These are phyloP conservation scores for Xylariaceae sp. DNA, from an alignment of 2,329 filamentous ascomycete species.

Conservation along the genomic window DNA sequence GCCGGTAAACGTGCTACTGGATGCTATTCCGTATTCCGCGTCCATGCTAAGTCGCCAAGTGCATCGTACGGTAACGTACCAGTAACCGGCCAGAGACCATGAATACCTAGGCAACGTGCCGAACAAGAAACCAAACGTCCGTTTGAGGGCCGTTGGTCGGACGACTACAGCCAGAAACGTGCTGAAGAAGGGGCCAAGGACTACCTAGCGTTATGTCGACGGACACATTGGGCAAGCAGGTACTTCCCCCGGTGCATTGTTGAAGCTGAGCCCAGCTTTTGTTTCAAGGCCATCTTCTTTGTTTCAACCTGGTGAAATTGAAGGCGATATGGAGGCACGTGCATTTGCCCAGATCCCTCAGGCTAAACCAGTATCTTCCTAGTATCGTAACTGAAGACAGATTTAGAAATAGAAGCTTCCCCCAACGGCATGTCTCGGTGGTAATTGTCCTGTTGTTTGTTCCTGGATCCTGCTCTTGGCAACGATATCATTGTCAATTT, in stretches of 20 bases:
- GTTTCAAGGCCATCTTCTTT: not conserved
- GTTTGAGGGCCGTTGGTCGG: too few relatives aligned
- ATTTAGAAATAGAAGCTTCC: not conserved
- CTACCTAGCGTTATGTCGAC: not conserved
- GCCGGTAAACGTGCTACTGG: too few relatives aligned
- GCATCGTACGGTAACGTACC: too few relatives aligned
- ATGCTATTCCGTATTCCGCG: too few relatives aligned
- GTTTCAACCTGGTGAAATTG: not conserved
- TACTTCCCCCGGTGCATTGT: not conserved
- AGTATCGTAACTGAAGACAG: too few relatives aligned
- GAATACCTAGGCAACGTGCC: too few relatives aligned
- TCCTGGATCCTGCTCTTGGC: not conserved
- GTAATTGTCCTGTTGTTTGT: not conserved
- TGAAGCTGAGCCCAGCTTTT: not conserved
- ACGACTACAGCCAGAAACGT: not conserved
- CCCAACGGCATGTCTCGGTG: not conserved
- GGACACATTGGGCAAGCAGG: not conserved
- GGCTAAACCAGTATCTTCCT: too few relatives aligned
- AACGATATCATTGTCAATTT: not conserved
- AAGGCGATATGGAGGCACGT: too few relatives aligned
- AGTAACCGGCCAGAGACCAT: too few relatives aligned
- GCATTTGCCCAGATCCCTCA: too few relatives aligned
- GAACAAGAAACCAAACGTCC: too few relatives aligned
- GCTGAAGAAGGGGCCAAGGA: not conserved
- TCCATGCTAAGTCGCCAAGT: too few relatives aligned